Evolutionary conservation across 1,284 basidiomycete genomes (phyloP), one percentile per base, ranked within the genome.

Genomic region (Apiotrichum laibachii): DNA sequence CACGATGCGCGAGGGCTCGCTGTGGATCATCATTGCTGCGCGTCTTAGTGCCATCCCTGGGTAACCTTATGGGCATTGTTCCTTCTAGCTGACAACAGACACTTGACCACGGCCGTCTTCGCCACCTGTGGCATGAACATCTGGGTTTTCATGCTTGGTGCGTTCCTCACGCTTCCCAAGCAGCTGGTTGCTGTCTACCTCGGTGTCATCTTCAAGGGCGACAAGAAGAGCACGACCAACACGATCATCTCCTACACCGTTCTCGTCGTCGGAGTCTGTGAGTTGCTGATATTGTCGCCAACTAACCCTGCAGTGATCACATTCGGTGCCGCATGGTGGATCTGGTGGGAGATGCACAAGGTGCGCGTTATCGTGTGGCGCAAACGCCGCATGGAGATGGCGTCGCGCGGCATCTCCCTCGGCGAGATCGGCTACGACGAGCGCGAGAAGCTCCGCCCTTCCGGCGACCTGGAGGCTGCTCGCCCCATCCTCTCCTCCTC

Each of bases 41-140:
- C 83, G 89, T 33, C 80, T 89, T 56, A 88, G 86, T 64, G 88
- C 87, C n/a, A 89, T 91, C 53, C 90, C 90, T 0, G 88, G 88
- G 49, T 50, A n/a, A 22, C 35, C 39, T 6, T 13, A n/a, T n/a
- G n/a, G n/a, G n/a, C 18, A 12, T 18, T 16, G 5, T 4, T 16
- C 5, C 34, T 12, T 34, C 44, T 33, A 21, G n/a, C 21, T 19
- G 31, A 37, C 51, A 49, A 15, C 56, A 88, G 56, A 34, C 63
- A 64, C 50, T 42, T 64, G 19, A 62, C 63, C 22, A 64, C 88
- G 1, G 87, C 87, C 18, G 83, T 90, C 5, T 91, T 91, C 74
- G 84, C 88, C 0, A 88, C 88, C 0, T 89, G 87, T 70, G 88
- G 88, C 44, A 89, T 90, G 86, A 80, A 79, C 57, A 84, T 91